phyloP scores from a whole-genome alignment of 345 rosid species.

The Alliaria petiolata region DNA sequence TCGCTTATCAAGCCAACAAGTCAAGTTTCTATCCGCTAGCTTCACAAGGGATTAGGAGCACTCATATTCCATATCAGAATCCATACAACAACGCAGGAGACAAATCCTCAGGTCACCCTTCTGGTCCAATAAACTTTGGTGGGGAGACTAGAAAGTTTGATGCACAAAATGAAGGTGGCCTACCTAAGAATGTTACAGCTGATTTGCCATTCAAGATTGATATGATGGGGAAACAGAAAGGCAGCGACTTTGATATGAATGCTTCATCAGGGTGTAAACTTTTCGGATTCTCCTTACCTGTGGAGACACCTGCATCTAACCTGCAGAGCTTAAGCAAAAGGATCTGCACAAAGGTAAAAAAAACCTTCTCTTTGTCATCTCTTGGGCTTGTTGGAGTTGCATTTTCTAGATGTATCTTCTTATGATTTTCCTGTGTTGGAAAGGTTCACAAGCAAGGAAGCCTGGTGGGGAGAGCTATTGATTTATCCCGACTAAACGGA shows the following conservation, averaged over 20 bases:
- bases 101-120: conserved; percentile 27
- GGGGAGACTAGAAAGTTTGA: conserved; percentile 43
- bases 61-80: conserved; percentile 52
- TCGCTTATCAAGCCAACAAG: conserved; percentile 48
- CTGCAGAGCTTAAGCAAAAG: conserved; percentile 73
- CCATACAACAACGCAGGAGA: conserved; percentile 41
- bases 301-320: conserved; percentile 46
- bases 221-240: conserved; percentile 36
- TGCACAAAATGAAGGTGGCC: conserved; percentile 35
- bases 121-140: conserved; percentile 5
- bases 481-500: conserved; percentile 65
- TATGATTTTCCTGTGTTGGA: background rate
- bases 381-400: conserved; percentile 3
- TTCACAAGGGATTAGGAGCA: conserved; percentile 42
- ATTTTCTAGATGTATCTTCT: conserved; percentile 4
- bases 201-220: conserved; percentile 38
- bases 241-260: conserved; percentile 35
- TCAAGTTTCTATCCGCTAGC: conserved; percentile 47
- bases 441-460: conserved; percentile 99
- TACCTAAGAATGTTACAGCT: conserved; percentile 37
- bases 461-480: conserved; percentile 88
- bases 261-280: conserved; percentile 60
- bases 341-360: conserved; percentile 81
- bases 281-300: conserved; percentile 73
- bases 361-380: conserved; percentile 19